Percentiles rank a stretch among this genome's conserved stretches.
phyloP scores from a whole-genome alignment of 192 early-diverging fungal species.

The Umbelopsis vinacea region DNA sequence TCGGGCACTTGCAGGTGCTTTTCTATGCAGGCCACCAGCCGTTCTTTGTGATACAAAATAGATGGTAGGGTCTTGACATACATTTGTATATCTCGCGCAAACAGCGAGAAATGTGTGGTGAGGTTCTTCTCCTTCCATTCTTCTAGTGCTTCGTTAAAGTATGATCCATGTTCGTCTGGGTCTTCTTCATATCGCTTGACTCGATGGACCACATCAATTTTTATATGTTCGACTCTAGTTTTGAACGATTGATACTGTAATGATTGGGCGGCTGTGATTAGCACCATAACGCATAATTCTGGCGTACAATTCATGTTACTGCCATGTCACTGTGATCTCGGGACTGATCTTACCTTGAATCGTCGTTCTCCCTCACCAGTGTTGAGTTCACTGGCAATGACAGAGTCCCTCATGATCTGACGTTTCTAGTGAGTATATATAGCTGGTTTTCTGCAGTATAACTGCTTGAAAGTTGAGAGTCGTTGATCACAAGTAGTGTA shows the following conservation, averaged over 20 bases:
- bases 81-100: conserved; percentile 67
- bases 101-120: conserved; percentile 78
- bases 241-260: conserved; percentile 80
- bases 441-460: not conserved
- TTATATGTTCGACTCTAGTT: conserved; percentile 72
- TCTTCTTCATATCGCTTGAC: conserved; percentile 62
- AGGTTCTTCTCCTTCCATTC: conserved; percentile 92
- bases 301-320: conserved; percentile 30
- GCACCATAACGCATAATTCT: conserved; percentile 25
- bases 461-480: not conserved
- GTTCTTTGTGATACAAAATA: conserved; percentile 88
- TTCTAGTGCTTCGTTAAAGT: conserved; percentile 81
- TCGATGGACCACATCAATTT: conserved; percentile 80
- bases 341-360: conserved; percentile 49
- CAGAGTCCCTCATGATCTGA: conserved; percentile 10
- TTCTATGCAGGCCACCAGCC: conserved; percentile 69
- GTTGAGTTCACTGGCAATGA: conserved; percentile 39
- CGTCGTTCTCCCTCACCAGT: conserved; percentile 49
- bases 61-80: conserved; percentile 80
- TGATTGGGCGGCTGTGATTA: conserved; percentile 24
- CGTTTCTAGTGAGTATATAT: not conserved
- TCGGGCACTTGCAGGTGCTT: conserved; percentile 65
- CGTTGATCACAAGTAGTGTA: not conserved
- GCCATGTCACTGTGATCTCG: conserved; percentile 1
- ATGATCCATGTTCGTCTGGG: conserved; percentile 69